phyloP scores from a whole-genome alignment of 2,329 filamentous ascomycete genomes.

The Penicillium vulpinum region DNA sequence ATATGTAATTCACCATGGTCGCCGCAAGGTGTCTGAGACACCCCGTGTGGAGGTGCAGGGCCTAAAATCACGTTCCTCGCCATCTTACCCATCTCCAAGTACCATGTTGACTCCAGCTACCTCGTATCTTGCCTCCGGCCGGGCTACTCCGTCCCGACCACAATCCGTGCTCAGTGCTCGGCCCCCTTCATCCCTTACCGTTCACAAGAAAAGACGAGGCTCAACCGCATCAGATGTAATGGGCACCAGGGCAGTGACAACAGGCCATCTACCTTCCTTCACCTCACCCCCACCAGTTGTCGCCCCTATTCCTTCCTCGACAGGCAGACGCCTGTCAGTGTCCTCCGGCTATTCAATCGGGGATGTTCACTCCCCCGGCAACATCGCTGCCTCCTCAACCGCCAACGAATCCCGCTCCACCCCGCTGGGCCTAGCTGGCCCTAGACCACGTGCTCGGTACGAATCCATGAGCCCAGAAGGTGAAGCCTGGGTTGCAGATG shows the following conservation, averaged over 20 bases:
- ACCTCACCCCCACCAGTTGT: slow-evolving; percentile 27
- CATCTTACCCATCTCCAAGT: slow-evolving; percentile 30
- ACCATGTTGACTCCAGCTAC: slow-evolving; percentile 23
- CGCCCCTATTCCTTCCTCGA: slow-evolving; percentile 15
- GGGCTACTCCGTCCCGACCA: slow-evolving; percentile 40
- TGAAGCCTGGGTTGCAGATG: slow-evolving; percentile 50
- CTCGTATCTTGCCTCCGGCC: slow-evolving; percentile 25
- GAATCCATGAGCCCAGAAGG: slow-evolving; percentile 47
- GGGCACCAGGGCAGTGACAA: slow-evolving; percentile 28
- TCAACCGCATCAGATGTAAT: slow-evolving; percentile 37
- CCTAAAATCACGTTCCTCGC: slow-evolving; percentile 37
- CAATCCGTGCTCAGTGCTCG: slow-evolving; percentile 38
- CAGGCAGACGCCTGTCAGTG: slow-evolving; percentile 36
- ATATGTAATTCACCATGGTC: slow-evolving; percentile 87
- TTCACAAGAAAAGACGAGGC: slow-evolving; percentile 41
- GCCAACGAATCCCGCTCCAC: slow-evolving; percentile 30
- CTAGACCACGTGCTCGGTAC: slow-evolving; percentile 41
- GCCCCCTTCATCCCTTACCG: slow-evolving; percentile 40
- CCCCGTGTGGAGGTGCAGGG: slow-evolving; percentile 57
- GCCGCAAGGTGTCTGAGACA: slow-evolving; percentile 60
- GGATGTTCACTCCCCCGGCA: slow-evolving; percentile 28
- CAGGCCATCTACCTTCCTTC: slow-evolving; percentile 32
- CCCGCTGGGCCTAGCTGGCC: slow-evolving; percentile 49
- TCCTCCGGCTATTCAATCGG: slow-evolving; percentile 42
- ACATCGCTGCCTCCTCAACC: slow-evolving; percentile 12